These are phyloP conservation scores for Leonotis leonurus DNA, from an alignment of 257 asterid genomes.

Conservation along the genomic window DNA sequence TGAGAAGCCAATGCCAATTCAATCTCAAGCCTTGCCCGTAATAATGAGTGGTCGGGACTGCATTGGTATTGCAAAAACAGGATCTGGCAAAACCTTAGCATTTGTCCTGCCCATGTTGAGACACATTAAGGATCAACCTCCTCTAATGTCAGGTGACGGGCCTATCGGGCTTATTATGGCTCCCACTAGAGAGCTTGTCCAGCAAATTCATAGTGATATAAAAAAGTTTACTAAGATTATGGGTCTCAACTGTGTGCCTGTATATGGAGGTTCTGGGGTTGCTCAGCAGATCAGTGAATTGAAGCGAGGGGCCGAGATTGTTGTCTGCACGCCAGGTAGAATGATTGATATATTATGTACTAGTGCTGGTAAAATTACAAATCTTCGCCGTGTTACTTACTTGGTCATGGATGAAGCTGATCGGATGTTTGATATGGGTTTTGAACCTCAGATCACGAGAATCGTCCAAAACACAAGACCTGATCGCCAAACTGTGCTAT, in stretches of 20 bases:
- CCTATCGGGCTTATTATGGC: conserved; percentile 93
- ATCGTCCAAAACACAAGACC: conserved; percentile 84
- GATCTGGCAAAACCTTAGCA: conserved; percentile 88
- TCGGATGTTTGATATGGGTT: conserved; percentile 95
- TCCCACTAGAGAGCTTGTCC: conserved; percentile 92
- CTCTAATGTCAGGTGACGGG: conserved; percentile 76
- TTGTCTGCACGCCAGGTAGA: conserved; percentile 92
- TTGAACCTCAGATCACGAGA: conserved; percentile 88
- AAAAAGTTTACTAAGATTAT: conserved; percentile 64
- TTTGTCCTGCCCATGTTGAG: conserved; percentile 92
- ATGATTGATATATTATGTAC: conserved; percentile 92
- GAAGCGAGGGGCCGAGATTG: conserved; percentile 89
- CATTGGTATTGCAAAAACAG: conserved; percentile 89
- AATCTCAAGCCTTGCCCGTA: conserved; percentile 85
- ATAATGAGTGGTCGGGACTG: conserved; percentile 95
- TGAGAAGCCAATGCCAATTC: conserved; percentile 81
- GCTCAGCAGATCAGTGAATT: conserved; percentile 88
- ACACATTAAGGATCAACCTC: conserved; percentile 87
- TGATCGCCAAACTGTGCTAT: conserved; percentile 84
- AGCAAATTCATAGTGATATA: conserved; percentile 76
- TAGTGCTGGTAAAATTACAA: conserved; percentile 81
- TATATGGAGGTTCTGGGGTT: conserved; percentile 91
- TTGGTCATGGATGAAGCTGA: conserved; percentile 97
- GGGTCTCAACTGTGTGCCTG: conserved; percentile 81
- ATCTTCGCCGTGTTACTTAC: conserved; percentile 83